These are phyloP conservation scores for Hyaloraphidium curvatum DNA, from an alignment of 192 early-diverging fungal genomes.

Conservation along the genomic window DNA sequence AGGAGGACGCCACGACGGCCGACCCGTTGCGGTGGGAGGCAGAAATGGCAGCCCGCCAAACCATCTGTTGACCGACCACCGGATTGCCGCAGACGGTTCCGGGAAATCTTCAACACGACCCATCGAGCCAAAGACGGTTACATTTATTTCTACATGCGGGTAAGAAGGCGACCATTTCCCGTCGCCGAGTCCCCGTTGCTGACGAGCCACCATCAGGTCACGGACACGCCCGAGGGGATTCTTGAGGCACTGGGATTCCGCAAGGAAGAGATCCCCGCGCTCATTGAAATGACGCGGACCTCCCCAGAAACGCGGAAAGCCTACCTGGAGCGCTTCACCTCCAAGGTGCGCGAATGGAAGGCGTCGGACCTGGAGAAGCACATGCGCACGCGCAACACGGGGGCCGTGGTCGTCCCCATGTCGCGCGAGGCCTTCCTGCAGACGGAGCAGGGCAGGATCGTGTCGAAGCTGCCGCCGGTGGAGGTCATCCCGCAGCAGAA, in stretches of 20 bases:
- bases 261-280: not conserved
- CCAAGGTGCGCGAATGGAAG: not conserved
- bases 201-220: no score
- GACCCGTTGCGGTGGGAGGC: not conserved
- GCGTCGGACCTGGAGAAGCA: not conserved
- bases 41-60: not conserved
- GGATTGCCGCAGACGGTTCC: not conserved
- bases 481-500: not conserved
- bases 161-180: no score
- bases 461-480: not conserved
- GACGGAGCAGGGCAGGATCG: constrained; percentile 1
- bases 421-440: not conserved
- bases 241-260: not conserved
- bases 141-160: not conserved
- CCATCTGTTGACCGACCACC: not conserved
- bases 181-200: no score
- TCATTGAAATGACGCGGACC: not conserved
- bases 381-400: not conserved
- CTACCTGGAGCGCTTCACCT: not conserved
- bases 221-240: constrained; percentile 1
- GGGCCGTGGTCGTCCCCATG: not conserved
- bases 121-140: not conserved
- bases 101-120: not conserved
- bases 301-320: not conserved
- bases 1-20: not conserved